Evolutionary conservation across 371 early-diverging fungal genomes (phyloP).

Genomic region (Apophysomyces sp.): DNA sequence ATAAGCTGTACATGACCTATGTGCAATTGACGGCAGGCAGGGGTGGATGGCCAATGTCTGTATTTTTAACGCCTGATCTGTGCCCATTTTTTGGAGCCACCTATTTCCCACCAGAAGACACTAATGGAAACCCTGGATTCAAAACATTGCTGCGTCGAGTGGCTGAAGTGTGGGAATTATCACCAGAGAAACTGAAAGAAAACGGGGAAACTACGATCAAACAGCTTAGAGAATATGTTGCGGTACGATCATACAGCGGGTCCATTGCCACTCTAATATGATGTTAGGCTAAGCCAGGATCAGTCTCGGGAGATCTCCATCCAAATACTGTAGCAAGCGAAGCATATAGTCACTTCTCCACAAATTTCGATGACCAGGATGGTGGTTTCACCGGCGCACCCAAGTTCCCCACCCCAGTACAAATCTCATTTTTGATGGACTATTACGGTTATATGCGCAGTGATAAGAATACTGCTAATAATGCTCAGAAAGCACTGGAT

Average conservation of each 20-base stretch:
- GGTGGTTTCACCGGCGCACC: slow-evolving; percentile 68
- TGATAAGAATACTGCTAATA: slow-evolving; percentile 11
- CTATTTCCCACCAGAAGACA: slow-evolving; percentile 63
- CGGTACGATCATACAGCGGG: slow-evolving; percentile 7
- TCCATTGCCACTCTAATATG: neutral
- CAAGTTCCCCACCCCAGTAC: slow-evolving; percentile 67
- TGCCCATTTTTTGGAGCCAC: slow-evolving; percentile 70
- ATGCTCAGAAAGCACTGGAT: slow-evolving; percentile 49
- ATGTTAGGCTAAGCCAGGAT: slow-evolving; percentile 15
- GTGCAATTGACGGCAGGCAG: slow-evolving; percentile 49
- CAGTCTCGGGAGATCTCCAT: slow-evolving; percentile 10
- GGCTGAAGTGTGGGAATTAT: slow-evolving; percentile 41
- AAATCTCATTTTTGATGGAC: slow-evolving; percentile 57
- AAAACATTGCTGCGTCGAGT: slow-evolving; percentile 44
- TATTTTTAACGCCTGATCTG: slow-evolving; percentile 63
- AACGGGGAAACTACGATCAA: slow-evolving; percentile 41
- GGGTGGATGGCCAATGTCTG: slow-evolving; percentile 67
- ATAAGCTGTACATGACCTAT: slow-evolving; percentile 65
- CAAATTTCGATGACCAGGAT: slow-evolving; percentile 45
- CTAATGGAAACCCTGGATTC: slow-evolving; percentile 54
- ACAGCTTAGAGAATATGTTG: slow-evolving; percentile 34
- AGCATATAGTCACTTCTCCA: slow-evolving; percentile 37
- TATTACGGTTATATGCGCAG: slow-evolving; percentile 40
- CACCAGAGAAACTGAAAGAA: slow-evolving; percentile 38
- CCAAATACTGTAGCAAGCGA: slow-evolving; percentile 16